These are phyloP conservation scores for Globisporangium echinulatum DNA, from an alignment of 352 stramenopile genomes.

Conservation along the genomic window DNA sequence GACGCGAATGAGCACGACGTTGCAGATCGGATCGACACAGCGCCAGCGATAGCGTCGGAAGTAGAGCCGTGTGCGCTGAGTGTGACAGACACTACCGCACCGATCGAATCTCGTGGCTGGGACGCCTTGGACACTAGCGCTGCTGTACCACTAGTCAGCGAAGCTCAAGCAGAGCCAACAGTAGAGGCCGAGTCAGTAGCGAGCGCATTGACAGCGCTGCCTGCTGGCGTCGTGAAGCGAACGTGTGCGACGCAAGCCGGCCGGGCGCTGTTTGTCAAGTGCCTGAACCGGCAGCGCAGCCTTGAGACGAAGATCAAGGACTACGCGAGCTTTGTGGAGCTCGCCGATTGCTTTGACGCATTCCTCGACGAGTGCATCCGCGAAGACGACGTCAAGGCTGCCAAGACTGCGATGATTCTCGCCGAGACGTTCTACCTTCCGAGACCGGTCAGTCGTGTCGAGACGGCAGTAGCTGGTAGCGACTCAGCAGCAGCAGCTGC, in stretches of 20 bases:
- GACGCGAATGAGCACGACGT: no score
- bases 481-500: slow-evolving; percentile 1
- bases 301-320: slow-evolving; percentile 71
- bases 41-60: no score
- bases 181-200: neutral
- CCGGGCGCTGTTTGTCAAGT: slow-evolving; percentile 73
- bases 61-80: no score
- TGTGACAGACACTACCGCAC: no score
- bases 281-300: slow-evolving; percentile 75
- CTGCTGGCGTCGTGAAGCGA: slow-evolving; percentile 18
- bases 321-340: slow-evolving; percentile 41
- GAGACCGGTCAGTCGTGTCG: no score
- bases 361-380: slow-evolving; percentile 73
- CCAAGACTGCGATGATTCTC: slow-evolving; percentile 86
- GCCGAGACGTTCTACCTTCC: slow-evolving; percentile 75
- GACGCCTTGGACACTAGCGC: neutral
- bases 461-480: neutral
- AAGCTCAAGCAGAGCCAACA: neutral
- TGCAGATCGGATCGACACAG: no score
- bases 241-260: slow-evolving; percentile 23
- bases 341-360: slow-evolving; percentile 61
- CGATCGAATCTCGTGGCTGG: neutral
- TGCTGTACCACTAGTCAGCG: neutral
- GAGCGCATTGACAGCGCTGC: neutral
- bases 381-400: slow-evolving; percentile 76